These are phyloP conservation scores for Rhizophora mangle DNA, from an alignment of 345 rosid species.

Conservation along the genomic window DNA sequence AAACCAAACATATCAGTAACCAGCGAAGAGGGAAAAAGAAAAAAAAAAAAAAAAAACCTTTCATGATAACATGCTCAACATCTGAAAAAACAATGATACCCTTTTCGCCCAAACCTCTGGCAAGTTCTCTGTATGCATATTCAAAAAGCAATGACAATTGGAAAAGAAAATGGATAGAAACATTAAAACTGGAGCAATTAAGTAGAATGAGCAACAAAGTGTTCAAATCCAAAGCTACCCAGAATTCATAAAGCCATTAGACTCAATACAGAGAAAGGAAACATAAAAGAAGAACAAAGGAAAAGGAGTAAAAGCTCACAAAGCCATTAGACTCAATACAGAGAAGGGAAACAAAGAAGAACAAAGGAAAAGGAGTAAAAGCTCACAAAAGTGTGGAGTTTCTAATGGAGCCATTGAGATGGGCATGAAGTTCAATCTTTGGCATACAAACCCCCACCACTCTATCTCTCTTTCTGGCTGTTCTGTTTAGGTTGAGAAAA, in stretches of 20 bases:
- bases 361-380: slow-evolving; percentile 4
- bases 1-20: not conserved
- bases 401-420: slow-evolving; percentile 94
- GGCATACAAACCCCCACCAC: slow-evolving; percentile 67
- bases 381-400: slow-evolving; percentile 79
- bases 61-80: slow-evolving; percentile 75
- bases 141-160: not conserved
- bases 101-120: slow-evolving; percentile 68
- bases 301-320: too few species aligned
- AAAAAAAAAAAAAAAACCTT: slow-evolving; percentile 42
- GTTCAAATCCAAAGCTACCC: not conserved
- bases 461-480: slow-evolving; percentile 28
- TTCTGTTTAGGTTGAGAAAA: not conserved
- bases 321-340: too few species aligned
- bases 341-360: too few species aligned
- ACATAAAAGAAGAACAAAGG: too few species aligned
- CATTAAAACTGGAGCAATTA: not conserved
- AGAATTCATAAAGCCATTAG: not conserved
- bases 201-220: not conserved
- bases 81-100: slow-evolving; percentile 61
- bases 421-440: slow-evolving; percentile 95
- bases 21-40: not conserved
- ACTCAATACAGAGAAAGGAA: not conserved
- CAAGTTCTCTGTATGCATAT: slow-evolving; percentile 67
- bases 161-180: not conserved